Evolutionary conservation across 2,329 filamentous ascomycete species (phyloP), one percentile per base, ranked within the genome.

Genomic region (Arthrobotrys entomopaga): DNA sequence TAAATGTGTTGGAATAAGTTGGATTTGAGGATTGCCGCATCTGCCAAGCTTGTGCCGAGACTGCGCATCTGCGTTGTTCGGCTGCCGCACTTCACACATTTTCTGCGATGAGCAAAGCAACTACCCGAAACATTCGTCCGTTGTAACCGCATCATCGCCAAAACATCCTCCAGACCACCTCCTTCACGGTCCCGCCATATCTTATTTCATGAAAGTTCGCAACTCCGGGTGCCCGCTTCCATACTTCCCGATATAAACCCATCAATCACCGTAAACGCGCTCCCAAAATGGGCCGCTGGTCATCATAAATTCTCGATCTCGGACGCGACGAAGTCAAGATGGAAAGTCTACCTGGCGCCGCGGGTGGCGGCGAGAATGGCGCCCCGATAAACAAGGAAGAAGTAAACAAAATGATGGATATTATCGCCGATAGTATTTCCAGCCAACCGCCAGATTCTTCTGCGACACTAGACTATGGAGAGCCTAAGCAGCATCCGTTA

Each of bases 351-450:
- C 24, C 53, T 38, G 43, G 29, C 15, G 3, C 70, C n/a, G 29
- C 5, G 29, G 57, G 42, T 13, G 34, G 43, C 16, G 24, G n/a
- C 20, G 49, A 63, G 5, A 42, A 54, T 60, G 63, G 57, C 63
- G 63, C 43, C 29, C 43, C 29, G 15, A 24, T 8, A 42, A 49
- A 20, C 42, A 48, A 58, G 34, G 10, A 10, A n/a, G 13, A 42
- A 11, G 42, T 10, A 3, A 48, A 46, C 13, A 63, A 67, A 22
- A 24, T 64, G 38, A 54, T 74, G 50, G 63, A 67, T 22, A 57
- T 64, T 24, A 67, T 54, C 6, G 43, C n/a, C 20, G 56, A 58
- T 40, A 43, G 26, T 26, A 52, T 40, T 11, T 49, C 59, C 15
- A 20, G 10, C n/a, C 29, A 26, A 26, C 19, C 52, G 24, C 16